Evolutionary conservation across 1,284 basidiomycete genomes (phyloP).

Genomic region (Ganoderma boninense): DNA sequence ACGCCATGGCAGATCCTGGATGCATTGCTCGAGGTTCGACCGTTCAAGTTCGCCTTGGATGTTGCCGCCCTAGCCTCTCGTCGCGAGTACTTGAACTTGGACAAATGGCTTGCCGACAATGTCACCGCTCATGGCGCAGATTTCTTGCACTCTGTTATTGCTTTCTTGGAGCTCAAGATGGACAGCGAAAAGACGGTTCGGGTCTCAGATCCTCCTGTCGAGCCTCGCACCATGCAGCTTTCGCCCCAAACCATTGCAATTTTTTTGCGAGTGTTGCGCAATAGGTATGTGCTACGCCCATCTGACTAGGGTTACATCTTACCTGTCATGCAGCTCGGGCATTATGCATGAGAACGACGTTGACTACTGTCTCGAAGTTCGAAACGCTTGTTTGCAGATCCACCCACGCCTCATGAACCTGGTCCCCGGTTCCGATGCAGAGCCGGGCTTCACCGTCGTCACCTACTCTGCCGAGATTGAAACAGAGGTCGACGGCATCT

Average conservation of each 20-base stretch:
- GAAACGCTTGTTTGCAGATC: conserved; percentile 94
- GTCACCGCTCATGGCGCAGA: conserved; percentile 83
- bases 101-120: conserved; percentile 95
- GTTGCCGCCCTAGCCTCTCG: conserved; percentile 94
- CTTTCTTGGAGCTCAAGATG: conserved; percentile 92
- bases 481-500: conserved; percentile 93
- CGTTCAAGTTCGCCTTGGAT: conserved; percentile 90
- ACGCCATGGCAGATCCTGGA: conserved; percentile 77
- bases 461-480: conserved; percentile 92
- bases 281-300: conserved; percentile 55
- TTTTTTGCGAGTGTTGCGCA: conserved; percentile 88
- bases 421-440: conserved; percentile 86
- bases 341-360: conserved; percentile 82
- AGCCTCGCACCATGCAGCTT: conserved; percentile 84
- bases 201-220: conserved; percentile 80
- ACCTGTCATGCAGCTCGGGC: conserved; percentile 54
- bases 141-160: conserved; percentile 88
- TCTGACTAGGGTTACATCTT: conserved; percentile 8
- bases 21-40: conserved; percentile 86
- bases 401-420: conserved; percentile 97
- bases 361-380: conserved; percentile 90
- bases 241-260: conserved; percentile 91
- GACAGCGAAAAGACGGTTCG: conserved; percentile 85
- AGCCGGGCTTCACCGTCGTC: conserved; percentile 93
- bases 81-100: conserved; percentile 93